Evolutionary conservation across 2,329 filamentous ascomycete genomes (phyloP), one percentile per base, ranked within the genome.

Genomic region (Calonectria multiphialidica): DNA sequence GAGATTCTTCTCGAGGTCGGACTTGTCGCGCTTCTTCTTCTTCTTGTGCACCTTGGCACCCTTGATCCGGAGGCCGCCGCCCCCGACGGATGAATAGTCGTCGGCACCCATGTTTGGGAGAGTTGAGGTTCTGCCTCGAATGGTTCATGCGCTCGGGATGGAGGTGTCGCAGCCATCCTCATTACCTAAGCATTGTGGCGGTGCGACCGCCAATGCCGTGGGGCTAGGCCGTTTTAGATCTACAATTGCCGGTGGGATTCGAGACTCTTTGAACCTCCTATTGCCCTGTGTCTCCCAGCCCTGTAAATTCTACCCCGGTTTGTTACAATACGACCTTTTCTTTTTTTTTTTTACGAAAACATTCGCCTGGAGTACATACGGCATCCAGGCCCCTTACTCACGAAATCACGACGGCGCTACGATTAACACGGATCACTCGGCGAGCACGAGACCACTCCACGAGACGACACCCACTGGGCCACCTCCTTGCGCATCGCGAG

Each of bases 41-140:
- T 90, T 86, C 80, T 90, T 92, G 74, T 89, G 83, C 35, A 90
- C 86, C 79, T 92, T 92, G 73, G 87, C 90, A 80, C 95, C 95
- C 86, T 98, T 98, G 72, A 98, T 90, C 82, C 95, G 96, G 40
- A 98, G 90, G 73, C 95, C 95, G 79, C 93, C 91, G 70, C 91
- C 89, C 72, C 90, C 89, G 69, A 87, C 84, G 74, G 91, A 86
- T 59, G 88, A 84, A 86, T 97, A 97, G 77, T 97, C 94, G 82
- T 94, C 93, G 68, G 91, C 89, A 28, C 92, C 90, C 93, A 95
- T 95, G 55, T 40, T 77, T 40, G 53, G 40, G 55, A 72, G 68
- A 62, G 37, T 50, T n/a, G 18, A 30, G 21, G 40, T 62, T 66
- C 45, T 59, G 55, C 49, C 33, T 12, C 40, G 66, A 12, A 18